Conservation (phyloP, 208 protist genomes). For the Trypanosoma theileri region DNA sequence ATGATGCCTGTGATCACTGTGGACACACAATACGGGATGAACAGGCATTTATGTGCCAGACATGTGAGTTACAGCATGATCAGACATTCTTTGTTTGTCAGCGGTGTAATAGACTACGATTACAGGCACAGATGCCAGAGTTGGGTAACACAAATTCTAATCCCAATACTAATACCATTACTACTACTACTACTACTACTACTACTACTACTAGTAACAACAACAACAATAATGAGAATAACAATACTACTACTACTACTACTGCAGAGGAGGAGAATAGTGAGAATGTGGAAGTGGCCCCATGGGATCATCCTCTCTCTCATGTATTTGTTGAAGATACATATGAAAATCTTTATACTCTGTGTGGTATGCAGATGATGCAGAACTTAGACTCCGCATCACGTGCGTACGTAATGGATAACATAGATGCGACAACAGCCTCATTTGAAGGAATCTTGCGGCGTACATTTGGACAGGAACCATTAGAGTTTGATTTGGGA, state of each 20-base stretch:
- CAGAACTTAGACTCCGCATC: conserved; percentile 38
- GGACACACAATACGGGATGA: conserved; percentile 45
- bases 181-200: background rate
- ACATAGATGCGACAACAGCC: conserved; percentile 11
- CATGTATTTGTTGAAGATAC: conserved; percentile 87
- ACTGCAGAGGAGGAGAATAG: too few relatives aligned
- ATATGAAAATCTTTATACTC: conserved; percentile 61
- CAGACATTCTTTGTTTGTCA: conserved; percentile 66
- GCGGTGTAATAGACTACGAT: conserved; percentile 65
- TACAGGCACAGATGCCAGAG: conserved; percentile 8
- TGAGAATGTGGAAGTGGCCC: background rate
- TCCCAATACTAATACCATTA: background rate
- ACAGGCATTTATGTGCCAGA: conserved; percentile 74
- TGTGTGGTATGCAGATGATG: conserved; percentile 75
- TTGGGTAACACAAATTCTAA: conserved; percentile 8
- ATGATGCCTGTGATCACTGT: conserved; percentile 76
- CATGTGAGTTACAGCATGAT: conserved; percentile 66
- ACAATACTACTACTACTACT: background rate
- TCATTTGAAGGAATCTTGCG: conserved; percentile 14
- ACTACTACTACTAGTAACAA: background rate
- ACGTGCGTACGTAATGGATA: conserved; percentile 39
- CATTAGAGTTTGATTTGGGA: conserved; percentile 19
- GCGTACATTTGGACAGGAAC: conserved; percentile 12
- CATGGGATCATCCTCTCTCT: conserved; percentile 63
- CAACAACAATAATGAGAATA: conserved; percentile 5